Evolutionary conservation across 2,329 filamentous ascomycete species (phyloP), one percentile per base, ranked within the genome.

Genomic region (Aspergillus sojae): DNA sequence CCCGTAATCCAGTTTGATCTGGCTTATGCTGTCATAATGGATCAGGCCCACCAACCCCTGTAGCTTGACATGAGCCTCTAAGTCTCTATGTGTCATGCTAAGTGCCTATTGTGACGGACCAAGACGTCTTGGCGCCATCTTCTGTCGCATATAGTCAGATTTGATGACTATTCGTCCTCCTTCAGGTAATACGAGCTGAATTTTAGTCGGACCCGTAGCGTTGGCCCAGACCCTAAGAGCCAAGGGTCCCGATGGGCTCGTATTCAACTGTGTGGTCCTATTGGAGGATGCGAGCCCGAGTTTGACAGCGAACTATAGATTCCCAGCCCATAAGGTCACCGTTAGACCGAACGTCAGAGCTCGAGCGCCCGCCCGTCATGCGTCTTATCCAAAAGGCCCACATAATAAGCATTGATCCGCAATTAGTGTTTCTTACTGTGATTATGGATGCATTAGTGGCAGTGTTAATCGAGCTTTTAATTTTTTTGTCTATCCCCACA

Each of bases 41-140:
- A 41, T 10, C 7, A 9, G 16, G 39, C 19, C 16, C 19, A 9
- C 16, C 19, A n/a, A 41, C 1, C 1, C 39, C 7, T 10, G 6
- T 5, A 7, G 19, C 19, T 41, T 7, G 2, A 16, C 16, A 16
- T 16, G 7, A n/a, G 39, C 39, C 39, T 19, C 39, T n/a, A 41
- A 9, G 6, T n/a, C n/a, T 9, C 7, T 7, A 9, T 41, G 16
- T 1, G 39, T 10, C 39, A 41, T 41, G 6, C 16, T n/a, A 23
- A 12, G 4, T 46, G 10, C n/a, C 6, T 5, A 23, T 46, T 23
- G n/a, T 9, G n/a, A 6, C 21, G 7, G 21, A 12, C 1, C n/a
- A 46, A 10, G 5, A 23, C 10, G 10, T 34, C 2, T 1, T 11
- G 2, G 6, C 0, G 21, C 23, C 4, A 48, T 3, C 2, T 0